phyloP scores from a whole-genome alignment of 176 grass and related monocot species.

The Bothriochloa decipiens region DNA sequence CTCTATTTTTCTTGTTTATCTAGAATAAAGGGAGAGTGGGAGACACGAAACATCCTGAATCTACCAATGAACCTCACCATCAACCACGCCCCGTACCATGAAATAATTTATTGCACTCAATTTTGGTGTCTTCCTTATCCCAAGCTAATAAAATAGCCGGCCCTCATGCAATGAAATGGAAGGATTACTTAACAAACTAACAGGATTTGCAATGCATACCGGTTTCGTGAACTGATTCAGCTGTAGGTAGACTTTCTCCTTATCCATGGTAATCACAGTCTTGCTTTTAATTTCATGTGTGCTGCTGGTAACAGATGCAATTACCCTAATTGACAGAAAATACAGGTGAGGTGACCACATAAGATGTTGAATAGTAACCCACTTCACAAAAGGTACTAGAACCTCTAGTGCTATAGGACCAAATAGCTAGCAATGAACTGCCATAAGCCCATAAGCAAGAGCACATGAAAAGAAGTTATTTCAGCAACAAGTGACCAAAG shows the following conservation, averaged over 20 bases:
- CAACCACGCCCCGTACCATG: background rate
- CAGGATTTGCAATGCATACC: slow-evolving; percentile 47
- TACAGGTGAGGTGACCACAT: slow-evolving; percentile 25
- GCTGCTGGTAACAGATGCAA: slow-evolving; percentile 97
- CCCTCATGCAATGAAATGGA: slow-evolving; percentile 1
- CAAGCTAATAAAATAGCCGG: slow-evolving; percentile 21
- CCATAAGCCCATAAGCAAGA: background rate
- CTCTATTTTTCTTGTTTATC: slow-evolving; percentile 18
- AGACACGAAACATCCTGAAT: slow-evolving; percentile 11
- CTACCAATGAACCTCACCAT: slow-evolving; percentile 22
- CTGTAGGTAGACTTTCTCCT: slow-evolving; percentile 85
- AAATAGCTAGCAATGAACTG: slow-evolving; percentile 31
- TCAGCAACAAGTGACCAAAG: background rate
- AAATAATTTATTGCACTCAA: background rate
- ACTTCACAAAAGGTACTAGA: slow-evolving; percentile 7
- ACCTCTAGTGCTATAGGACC: slow-evolving; percentile 2
- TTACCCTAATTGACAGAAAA: slow-evolving; percentile 64
- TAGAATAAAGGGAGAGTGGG: slow-evolving; percentile 3
- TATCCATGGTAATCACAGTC: slow-evolving; percentile 84
- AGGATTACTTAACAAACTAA: slow-evolving; percentile 13
- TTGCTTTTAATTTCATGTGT: slow-evolving; percentile 98
- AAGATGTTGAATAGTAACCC: slow-evolving; percentile 31
- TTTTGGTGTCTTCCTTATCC: background rate
- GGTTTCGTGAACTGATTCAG: slow-evolving; percentile 88
- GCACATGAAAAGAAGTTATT: slow-evolving; percentile 14